Percentiles rank a stretch among this genome's conserved stretches.
Conservation (phyloP, 2,329 filamentous ascomycete genomes). For the Ophiostoma ulmi region DNA sequence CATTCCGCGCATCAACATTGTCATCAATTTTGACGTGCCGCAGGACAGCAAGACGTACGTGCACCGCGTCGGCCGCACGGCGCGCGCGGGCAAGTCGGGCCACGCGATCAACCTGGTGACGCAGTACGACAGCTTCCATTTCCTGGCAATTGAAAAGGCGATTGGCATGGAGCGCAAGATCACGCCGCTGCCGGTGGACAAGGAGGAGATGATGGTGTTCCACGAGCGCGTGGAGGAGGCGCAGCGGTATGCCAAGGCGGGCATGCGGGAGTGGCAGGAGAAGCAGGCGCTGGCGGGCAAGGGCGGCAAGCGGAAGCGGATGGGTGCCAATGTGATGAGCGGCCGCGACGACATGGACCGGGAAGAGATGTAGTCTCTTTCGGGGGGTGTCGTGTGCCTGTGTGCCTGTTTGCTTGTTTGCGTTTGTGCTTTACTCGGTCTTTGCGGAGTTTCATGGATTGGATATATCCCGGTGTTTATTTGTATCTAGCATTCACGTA, state of each 20-base stretch:
- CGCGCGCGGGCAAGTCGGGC: slow-evolving; percentile 78
- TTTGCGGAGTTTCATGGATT: background rate
- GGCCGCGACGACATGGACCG: slow-evolving; percentile 63
- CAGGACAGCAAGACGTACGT: slow-evolving; percentile 86
- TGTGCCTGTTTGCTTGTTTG: background rate
- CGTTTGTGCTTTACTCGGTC: background rate
- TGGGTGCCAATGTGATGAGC: slow-evolving; percentile 35
- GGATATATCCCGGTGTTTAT: slow-evolving; percentile 2
- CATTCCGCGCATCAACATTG: slow-evolving; percentile 83
- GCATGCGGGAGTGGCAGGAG: slow-evolving; percentile 68
- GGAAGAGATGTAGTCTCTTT: slow-evolving; percentile 56
- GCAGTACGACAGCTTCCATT: slow-evolving; percentile 82
- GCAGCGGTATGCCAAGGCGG: slow-evolving; percentile 68
- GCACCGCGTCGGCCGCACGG: slow-evolving; percentile 82
- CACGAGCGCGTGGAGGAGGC: slow-evolving; percentile 74
- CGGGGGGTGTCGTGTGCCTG: background rate
- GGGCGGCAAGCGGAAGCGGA: slow-evolving; percentile 43
- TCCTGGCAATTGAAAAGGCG: slow-evolving; percentile 73
- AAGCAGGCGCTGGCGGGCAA: slow-evolving; percentile 38
- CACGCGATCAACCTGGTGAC: slow-evolving; percentile 76
- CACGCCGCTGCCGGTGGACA: slow-evolving; percentile 60
- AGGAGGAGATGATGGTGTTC: slow-evolving; percentile 83
- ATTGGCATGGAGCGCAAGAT: slow-evolving; percentile 65
- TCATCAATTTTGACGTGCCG: slow-evolving; percentile 81
- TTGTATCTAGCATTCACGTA: background rate